These are phyloP conservation scores for Podospora fimiseda DNA, from an alignment of 495 filamentous ascomycete species.

Conservation along the genomic window DNA sequence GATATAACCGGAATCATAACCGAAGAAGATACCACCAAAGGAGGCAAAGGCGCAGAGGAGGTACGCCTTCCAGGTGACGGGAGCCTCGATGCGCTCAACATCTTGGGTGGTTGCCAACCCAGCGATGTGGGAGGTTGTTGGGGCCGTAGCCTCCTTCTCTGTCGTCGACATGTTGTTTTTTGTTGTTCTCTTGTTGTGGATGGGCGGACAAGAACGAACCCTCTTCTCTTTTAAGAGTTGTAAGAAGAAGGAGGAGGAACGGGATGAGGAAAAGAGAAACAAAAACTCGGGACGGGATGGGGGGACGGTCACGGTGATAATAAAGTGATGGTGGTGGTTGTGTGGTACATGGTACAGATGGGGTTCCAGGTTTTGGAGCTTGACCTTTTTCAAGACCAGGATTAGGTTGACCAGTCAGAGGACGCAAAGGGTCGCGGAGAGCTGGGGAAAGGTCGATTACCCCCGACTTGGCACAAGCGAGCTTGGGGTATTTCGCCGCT, in stretches of 20 bases:
- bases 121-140: slow-evolving; percentile 11
- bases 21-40: slow-evolving; percentile 65
- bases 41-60: slow-evolving; percentile 63
- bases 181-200: background rate
- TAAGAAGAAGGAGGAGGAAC: background rate
- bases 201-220: background rate
- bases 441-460: slow-evolving; percentile 20
- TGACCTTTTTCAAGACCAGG: slow-evolving; percentile 12
- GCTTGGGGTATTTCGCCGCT: slow-evolving; percentile 32
- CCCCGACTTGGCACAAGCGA: slow-evolving; percentile 25
- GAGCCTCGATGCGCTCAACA: slow-evolving; percentile 53
- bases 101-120: slow-evolving; percentile 28
- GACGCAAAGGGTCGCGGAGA: slow-evolving; percentile 9
- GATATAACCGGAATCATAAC: slow-evolving; percentile 61
- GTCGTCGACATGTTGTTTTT: slow-evolving; percentile 14
- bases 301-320: background rate
- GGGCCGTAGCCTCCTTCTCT: slow-evolving; percentile 20
- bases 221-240: slow-evolving; percentile 4
- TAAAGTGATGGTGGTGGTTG: background rate
- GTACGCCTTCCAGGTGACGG: slow-evolving; percentile 60
- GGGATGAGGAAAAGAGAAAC: slow-evolving; percentile 5
- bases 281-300: background rate
- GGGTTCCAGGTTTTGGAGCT: slow-evolving; percentile 15
- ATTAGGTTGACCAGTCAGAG: slow-evolving; percentile 17
- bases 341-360: background rate